Evolutionary conservation across 352 stramenopile genomes (phyloP).

Genomic region (Phytophthora syringae): DNA sequence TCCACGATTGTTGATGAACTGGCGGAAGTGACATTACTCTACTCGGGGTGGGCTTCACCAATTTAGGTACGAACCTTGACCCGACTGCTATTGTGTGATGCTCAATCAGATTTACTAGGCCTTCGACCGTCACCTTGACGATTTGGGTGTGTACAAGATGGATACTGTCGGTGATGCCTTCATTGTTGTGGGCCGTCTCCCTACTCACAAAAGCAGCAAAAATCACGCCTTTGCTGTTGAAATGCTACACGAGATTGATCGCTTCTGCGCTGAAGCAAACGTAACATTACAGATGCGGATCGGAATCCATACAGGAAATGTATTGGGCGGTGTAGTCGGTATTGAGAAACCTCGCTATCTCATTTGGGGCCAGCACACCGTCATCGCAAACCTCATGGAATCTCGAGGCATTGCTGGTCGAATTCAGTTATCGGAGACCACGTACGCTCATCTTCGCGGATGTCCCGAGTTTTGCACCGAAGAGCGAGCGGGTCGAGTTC

Average conservation of each 20-base stretch:
- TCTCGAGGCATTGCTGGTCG: conserved; percentile 57
- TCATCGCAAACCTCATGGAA: conserved; percentile 86
- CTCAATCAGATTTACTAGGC: conserved; percentile 86
- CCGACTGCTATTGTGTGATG: conserved; percentile 76
- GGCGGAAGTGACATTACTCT: conserved; percentile 83
- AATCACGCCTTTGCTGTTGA: conserved; percentile 84
- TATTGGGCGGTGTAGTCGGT: conserved; percentile 83
- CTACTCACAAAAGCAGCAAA: conserved; percentile 73
- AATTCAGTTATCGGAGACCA: conserved; percentile 72
- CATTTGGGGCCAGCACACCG: conserved; percentile 83
- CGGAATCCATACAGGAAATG: conserved; percentile 83
- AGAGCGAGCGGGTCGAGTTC: conserved; percentile 48
- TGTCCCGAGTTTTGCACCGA: conserved; percentile 66
- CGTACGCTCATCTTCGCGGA: conserved; percentile 54
- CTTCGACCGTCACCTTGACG: conserved; percentile 84
- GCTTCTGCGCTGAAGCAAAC: conserved; percentile 67
- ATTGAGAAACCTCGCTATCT: conserved; percentile 89
- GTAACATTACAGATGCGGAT: conserved; percentile 88
- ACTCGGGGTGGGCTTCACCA: conserved; percentile 87
- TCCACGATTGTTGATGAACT: conserved; percentile 84
- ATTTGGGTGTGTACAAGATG: conserved; percentile 88
- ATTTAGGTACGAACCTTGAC: conserved; percentile 61
- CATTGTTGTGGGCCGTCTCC: conserved; percentile 80
- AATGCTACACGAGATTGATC: conserved; percentile 87
- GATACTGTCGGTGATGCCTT: conserved; percentile 88